These are phyloP conservation scores for Auriscalpium microsporum DNA, from an alignment of 768 basidiomycete genomes.

Conservation along the genomic window DNA sequence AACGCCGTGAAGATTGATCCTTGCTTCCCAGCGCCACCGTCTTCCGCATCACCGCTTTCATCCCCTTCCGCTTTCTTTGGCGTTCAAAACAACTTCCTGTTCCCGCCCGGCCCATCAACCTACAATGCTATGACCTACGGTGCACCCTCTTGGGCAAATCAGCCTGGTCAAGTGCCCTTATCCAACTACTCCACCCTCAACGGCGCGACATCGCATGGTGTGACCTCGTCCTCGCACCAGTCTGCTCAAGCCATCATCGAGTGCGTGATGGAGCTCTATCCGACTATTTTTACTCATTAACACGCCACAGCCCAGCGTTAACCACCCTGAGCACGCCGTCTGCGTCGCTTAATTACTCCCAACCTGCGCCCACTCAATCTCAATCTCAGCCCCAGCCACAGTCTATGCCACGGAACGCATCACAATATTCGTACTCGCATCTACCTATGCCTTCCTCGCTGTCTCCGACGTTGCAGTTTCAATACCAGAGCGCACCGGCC, in stretches of 20 bases:
- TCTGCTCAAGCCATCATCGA: slow-evolving; percentile 20
- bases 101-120: slow-evolving; percentile 33
- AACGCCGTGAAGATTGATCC: slow-evolving; percentile 1
- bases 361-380: slow-evolving; percentile 25
- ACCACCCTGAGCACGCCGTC: slow-evolving; percentile 17
- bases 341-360: slow-evolving; percentile 4
- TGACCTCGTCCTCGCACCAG: slow-evolving; percentile 26
- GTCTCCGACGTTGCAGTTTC: slow-evolving; percentile 2
- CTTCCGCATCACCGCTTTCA: slow-evolving; percentile 32
- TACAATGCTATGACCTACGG: slow-evolving; percentile 51
- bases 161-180: slow-evolving; percentile 41
- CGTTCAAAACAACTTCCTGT: slow-evolving; percentile 29
- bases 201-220: slow-evolving; percentile 50
- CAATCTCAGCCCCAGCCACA: slow-evolving; percentile 35
- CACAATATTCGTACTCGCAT: slow-evolving; percentile 30
- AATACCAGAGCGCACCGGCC: slow-evolving; percentile 43
- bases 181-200: slow-evolving; percentile 74
- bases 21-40: slow-evolving; percentile 25
- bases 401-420: slow-evolving; percentile 25
- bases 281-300: slow-evolving; percentile 6
- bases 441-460: slow-evolving; percentile 23
- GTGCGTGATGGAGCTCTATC: slow-evolving; percentile 3
- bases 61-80: slow-evolving; percentile 30
- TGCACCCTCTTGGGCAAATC: slow-evolving; percentile 36
- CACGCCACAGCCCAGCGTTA: slow-evolving; percentile 20